These are phyloP conservation scores for Diaporthe citrichinensis DNA, from an alignment of 2,329 filamentous ascomycete genomes.

Conservation along the genomic window DNA sequence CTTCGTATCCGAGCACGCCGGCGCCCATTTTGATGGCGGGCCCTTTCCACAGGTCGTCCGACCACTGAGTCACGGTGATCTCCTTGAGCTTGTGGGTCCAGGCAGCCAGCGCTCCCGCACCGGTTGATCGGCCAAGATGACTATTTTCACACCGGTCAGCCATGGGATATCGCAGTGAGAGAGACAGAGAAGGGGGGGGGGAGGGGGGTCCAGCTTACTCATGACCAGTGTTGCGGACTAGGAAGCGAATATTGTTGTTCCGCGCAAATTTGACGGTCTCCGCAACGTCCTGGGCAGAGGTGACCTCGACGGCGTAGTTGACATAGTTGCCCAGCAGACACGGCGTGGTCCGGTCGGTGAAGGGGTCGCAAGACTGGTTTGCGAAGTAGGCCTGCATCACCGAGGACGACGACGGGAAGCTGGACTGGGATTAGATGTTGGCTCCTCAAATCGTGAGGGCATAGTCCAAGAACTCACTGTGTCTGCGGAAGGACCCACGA, in stretches of 20 bases:
- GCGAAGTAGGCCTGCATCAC: conserved; percentile 50
- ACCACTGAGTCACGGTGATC: conserved; percentile 44
- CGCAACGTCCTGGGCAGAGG: conserved; percentile 42
- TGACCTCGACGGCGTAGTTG: conserved; percentile 46
- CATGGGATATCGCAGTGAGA: neutral
- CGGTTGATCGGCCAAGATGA: conserved; percentile 39
- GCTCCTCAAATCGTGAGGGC: neutral
- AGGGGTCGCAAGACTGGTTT: conserved; percentile 43
- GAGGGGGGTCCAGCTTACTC: conserved; percentile 46
- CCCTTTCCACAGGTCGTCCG: conserved; percentile 54
- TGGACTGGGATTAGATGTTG: conserved; percentile 28
- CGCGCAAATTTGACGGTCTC: conserved; percentile 50
- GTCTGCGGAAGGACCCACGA: conserved; percentile 55
- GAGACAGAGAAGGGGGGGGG: no score
- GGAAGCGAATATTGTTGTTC: conserved; percentile 56
- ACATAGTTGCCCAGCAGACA: conserved; percentile 54
- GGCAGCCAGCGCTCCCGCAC: conserved; percentile 57
- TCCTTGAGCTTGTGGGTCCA: conserved; percentile 61
- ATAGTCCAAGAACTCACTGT: conserved; percentile 48
- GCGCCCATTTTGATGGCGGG: conserved; percentile 68
- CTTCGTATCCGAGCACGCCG: conserved; percentile 66
- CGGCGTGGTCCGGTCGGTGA: conserved; percentile 46
- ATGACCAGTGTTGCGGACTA: conserved; percentile 62
- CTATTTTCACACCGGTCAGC: conserved; percentile 2
- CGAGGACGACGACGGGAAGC: conserved; percentile 48